These are phyloP conservation scores for Phytophthora pisi DNA, from an alignment of 352 stramenopile species.

Conservation along the genomic window DNA sequence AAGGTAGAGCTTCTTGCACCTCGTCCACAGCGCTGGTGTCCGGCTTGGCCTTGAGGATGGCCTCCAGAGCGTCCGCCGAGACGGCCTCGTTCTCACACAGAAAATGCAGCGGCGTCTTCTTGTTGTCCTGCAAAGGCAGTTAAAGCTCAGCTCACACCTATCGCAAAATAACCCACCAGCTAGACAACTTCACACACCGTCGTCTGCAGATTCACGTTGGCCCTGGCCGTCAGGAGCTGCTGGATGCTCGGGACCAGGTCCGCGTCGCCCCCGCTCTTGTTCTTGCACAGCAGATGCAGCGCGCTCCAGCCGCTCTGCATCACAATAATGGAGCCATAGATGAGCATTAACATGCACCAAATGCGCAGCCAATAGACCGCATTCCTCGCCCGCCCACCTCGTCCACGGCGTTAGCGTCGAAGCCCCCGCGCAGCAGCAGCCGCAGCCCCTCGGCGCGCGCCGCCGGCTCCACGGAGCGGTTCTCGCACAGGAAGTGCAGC, in stretches of 20 bases:
- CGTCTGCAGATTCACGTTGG: slow-evolving; percentile 44
- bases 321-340: not conserved
- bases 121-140: slow-evolving; percentile 37
- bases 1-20: slow-evolving; percentile 19
- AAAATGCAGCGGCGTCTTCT: slow-evolving; percentile 71
- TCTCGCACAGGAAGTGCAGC: slow-evolving; percentile 79
- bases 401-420: slow-evolving; percentile 64
- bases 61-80: slow-evolving; percentile 35
- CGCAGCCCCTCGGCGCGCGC: slow-evolving; percentile 47
- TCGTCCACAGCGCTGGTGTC: slow-evolving; percentile 56
- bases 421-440: slow-evolving; percentile 42
- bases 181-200: slow-evolving; percentile 25
- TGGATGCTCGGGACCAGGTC: slow-evolving; percentile 50
- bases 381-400: slow-evolving; percentile 45
- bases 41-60: slow-evolving; percentile 48
- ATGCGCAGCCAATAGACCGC: not conserved
- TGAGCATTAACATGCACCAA: not conserved
- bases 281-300: slow-evolving; percentile 74
- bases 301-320: slow-evolving; percentile 68
- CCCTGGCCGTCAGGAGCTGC: slow-evolving; percentile 46
- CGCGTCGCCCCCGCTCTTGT: slow-evolving; percentile 41
- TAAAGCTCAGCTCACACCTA: not conserved
- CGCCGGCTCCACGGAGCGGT: slow-evolving; percentile 49
- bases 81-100: slow-evolving; percentile 76
- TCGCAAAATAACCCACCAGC: not conserved